These are phyloP conservation scores for Grifola frondosa DNA, from an alignment of 1,284 basidiomycete genomes.

Conservation along the genomic window DNA sequence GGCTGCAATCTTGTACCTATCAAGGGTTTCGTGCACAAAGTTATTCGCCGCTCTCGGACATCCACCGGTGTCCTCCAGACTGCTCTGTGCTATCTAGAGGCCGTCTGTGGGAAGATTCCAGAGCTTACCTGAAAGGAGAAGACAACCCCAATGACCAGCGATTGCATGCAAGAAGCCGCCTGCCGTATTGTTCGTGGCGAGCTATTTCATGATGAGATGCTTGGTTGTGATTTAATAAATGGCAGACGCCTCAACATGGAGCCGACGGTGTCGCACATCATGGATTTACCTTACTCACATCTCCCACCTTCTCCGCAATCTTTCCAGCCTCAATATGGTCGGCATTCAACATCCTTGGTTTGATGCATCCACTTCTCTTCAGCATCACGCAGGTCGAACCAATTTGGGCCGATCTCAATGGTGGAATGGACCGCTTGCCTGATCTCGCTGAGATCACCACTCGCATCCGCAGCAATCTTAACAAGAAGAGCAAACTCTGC, in stretches of 20 bases:
- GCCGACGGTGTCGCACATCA: too few relatives aligned
- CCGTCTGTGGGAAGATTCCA: constrained; percentile 63
- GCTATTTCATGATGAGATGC: neutral
- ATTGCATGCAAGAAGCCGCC: constrained; percentile 39
- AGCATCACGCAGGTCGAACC: constrained; percentile 98
- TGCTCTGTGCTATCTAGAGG: constrained; percentile 77
- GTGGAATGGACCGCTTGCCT: constrained; percentile 95
- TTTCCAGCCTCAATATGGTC: too few relatives aligned
- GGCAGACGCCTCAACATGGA: too few relatives aligned
- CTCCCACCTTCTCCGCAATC: constrained; percentile 91
- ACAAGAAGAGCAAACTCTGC: constrained; percentile 84
- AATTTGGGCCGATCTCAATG: constrained; percentile 96
- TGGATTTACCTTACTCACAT: too few relatives aligned
- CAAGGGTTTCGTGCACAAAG: constrained; percentile 74
- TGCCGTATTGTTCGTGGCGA: constrained; percentile 41
- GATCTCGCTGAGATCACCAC: constrained; percentile 90
- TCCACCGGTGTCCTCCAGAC: constrained; percentile 75
- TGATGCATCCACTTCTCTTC: constrained; percentile 98
- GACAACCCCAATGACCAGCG: constrained; percentile 27
- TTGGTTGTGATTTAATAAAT: neutral
- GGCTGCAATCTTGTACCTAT: constrained; percentile 51
- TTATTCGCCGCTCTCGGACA: constrained; percentile 71
- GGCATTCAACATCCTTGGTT: constrained; percentile 98
- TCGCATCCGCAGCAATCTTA: constrained; percentile 78
- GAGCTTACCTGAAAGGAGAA: constrained; percentile 53